Evolutionary conservation across 2,329 filamentous ascomycete genomes (phyloP).

Genomic region (Talaromyces marneffei): DNA sequence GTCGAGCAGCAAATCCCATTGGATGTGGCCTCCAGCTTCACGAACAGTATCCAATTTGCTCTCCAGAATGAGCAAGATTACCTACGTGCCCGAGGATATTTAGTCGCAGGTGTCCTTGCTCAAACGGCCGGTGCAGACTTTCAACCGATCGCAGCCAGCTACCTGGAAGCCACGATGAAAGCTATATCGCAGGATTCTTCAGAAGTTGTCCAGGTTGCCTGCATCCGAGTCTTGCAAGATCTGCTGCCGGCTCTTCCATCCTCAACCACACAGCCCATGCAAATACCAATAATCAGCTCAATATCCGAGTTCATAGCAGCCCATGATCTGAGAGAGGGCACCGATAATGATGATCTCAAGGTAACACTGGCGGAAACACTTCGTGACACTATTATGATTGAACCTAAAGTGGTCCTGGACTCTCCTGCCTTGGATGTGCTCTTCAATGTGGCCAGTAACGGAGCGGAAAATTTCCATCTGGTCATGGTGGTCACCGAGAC

Average conservation of each 20-base stretch:
- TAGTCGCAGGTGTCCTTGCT: constrained; percentile 75
- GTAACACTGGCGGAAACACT: constrained; percentile 85
- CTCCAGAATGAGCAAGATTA: constrained; percentile 67
- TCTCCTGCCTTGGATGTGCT: constrained; percentile 69
- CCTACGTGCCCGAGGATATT: constrained; percentile 76
- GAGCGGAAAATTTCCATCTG: constrained; percentile 84
- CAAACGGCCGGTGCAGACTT: constrained; percentile 58
- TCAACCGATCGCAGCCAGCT: constrained; percentile 33
- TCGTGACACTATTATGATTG: constrained; percentile 72
- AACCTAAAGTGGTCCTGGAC: constrained; percentile 67
- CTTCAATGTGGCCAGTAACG: constrained; percentile 82
- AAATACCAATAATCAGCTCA: constrained; percentile 55
- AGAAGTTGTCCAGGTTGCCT: constrained; percentile 87
- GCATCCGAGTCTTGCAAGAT: constrained; percentile 76
- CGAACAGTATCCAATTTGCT: constrained; percentile 73
- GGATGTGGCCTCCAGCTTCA: constrained; percentile 65
- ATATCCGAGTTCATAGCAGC: constrained; percentile 67
- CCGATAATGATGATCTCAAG: constrained; percentile 85
- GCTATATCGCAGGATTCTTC: constrained; percentile 69
- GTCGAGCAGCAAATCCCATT: constrained; percentile 64
- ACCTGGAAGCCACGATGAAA: constrained; percentile 59
- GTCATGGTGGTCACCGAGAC: constrained; percentile 81
- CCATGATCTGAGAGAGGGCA: constrained; percentile 76
- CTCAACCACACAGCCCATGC: constrained; percentile 49
- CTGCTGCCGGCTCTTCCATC: constrained; percentile 52